phyloP scores from a whole-genome alignment of 306 rosid genomes.

The Ceratonia siliqua region DNA sequence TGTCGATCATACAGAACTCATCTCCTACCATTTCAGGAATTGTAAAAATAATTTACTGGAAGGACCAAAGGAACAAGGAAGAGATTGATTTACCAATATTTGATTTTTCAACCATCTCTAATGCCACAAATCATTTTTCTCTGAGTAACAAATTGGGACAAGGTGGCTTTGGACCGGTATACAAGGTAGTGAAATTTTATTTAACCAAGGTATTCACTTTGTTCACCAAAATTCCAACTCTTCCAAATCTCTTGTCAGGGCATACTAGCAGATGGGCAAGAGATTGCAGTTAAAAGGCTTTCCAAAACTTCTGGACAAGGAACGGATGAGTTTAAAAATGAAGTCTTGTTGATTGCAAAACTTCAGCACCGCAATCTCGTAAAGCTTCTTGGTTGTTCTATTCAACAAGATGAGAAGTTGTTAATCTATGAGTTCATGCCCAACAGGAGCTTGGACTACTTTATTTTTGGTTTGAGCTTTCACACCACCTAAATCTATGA shows the following conservation, averaged over 20 bases:
- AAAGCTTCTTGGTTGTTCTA: slow-evolving; percentile 57
- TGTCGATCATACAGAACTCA: not conserved
- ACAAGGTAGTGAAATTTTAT: slow-evolving; percentile 29
- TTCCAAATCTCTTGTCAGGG: slow-evolving; percentile 40
- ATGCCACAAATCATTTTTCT: slow-evolving; percentile 21
- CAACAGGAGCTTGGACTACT: slow-evolving; percentile 42
- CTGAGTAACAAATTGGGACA: slow-evolving; percentile 39
- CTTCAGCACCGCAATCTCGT: slow-evolving; percentile 67
- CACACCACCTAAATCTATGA: not conserved
- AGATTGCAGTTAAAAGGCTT: slow-evolving; percentile 64
- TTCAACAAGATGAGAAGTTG: slow-evolving; percentile 45
- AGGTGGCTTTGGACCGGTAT: slow-evolving; percentile 48
- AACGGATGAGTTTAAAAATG: slow-evolving; percentile 57
- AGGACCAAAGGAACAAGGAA: not conserved
- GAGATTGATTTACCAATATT: slow-evolving; percentile 4
- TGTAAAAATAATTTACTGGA: not conserved
- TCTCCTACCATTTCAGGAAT: not conserved
- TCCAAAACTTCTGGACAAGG: slow-evolving; percentile 58
- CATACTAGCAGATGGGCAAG: slow-evolving; percentile 39
- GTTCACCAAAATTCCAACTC: not conserved
- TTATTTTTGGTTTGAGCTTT: slow-evolving; percentile 37
- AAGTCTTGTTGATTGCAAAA: slow-evolving; percentile 39
- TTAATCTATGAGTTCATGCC: slow-evolving; percentile 63
- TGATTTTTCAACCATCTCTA: not conserved
- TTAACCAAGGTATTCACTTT: not conserved